Conservation (phyloP, 352 stramenopile genomes). For the Phytophthora tentaculata region DNA sequence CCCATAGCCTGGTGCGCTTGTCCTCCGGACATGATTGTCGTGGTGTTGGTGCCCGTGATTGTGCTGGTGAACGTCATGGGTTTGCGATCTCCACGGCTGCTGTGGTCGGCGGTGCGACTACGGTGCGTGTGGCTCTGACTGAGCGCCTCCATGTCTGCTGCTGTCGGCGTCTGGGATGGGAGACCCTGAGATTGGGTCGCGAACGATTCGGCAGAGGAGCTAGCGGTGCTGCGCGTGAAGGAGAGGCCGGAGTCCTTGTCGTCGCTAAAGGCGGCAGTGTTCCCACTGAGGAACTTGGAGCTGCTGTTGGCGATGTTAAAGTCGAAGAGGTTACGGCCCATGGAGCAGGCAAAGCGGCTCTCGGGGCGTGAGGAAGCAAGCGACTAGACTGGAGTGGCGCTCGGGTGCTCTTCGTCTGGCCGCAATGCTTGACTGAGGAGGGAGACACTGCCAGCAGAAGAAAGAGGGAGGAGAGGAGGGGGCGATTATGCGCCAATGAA, state of each 20-base stretch:
- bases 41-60: slow-evolving; percentile 38
- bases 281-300: slow-evolving; percentile 43
- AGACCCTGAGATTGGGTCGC: slow-evolving; percentile 2
- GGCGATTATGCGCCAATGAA: slow-evolving; percentile 11
- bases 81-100: slow-evolving; percentile 30
- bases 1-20: slow-evolving; percentile 16
- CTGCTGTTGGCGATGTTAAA: slow-evolving; percentile 48
- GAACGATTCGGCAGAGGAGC: slow-evolving; percentile 35
- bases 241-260: slow-evolving; percentile 20
- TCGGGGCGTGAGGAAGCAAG: slow-evolving; percentile 4
- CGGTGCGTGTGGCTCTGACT: slow-evolving; percentile 30
- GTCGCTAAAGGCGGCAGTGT: slow-evolving; percentile 13
- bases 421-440: slow-evolving; percentile 22
- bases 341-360: slow-evolving; percentile 24
- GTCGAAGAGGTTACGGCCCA: slow-evolving; percentile 47
- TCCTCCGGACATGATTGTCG: slow-evolving; percentile 33
- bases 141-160: slow-evolving; percentile 33
- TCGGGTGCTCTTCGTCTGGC: slow-evolving; percentile 7
- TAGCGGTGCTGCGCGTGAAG: slow-evolving; percentile 38
- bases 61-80: slow-evolving; percentile 47
- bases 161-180: slow-evolving; percentile 4
- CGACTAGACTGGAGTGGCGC: slow-evolving; percentile 2
- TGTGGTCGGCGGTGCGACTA: slow-evolving; percentile 32
- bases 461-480: slow-evolving; percentile 3
- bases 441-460: not conserved